These are phyloP conservation scores for Globisporangium cylindrosporum DNA, from an alignment of 352 stramenopile species.

Conservation along the genomic window DNA sequence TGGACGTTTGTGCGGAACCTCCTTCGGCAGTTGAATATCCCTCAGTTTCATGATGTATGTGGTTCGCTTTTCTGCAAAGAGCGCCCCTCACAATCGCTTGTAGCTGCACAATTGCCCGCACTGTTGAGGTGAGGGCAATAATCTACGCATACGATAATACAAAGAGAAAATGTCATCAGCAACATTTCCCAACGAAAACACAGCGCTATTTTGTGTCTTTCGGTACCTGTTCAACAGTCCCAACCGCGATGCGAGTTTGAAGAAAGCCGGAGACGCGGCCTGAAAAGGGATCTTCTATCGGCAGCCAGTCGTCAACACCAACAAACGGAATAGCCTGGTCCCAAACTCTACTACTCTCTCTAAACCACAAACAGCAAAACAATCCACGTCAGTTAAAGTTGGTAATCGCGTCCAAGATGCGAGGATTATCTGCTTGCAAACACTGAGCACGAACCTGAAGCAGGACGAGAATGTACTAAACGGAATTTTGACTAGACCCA, in stretches of 20 bases:
- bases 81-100: slow-evolving; percentile 34
- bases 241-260: slow-evolving; percentile 32
- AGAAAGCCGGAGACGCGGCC: slow-evolving; percentile 32
- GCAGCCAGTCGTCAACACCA: slow-evolving; percentile 29
- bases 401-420: neutral
- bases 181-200: neutral
- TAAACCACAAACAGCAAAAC: neutral
- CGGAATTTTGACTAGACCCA: slow-evolving; percentile 37
- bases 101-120: slow-evolving; percentile 27
- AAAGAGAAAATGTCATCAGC: neutral
- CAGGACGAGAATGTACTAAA: slow-evolving; percentile 20
- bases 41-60: neutral
- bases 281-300: slow-evolving; percentile 45
- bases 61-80: slow-evolving; percentile 15
- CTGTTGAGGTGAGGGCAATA: slow-evolving; percentile 26
- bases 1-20: neutral
- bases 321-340: slow-evolving; percentile 24
- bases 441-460: slow-evolving; percentile 22
- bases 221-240: slow-evolving; percentile 53
- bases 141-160: slow-evolving; percentile 17
- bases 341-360: slow-evolving; percentile 5
- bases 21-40: neutral
- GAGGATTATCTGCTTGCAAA: neutral
- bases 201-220: neutral
- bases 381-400: neutral